Conservation (phyloP, 139 green algal genomes). For the Coccomyxa sp. region DNA sequence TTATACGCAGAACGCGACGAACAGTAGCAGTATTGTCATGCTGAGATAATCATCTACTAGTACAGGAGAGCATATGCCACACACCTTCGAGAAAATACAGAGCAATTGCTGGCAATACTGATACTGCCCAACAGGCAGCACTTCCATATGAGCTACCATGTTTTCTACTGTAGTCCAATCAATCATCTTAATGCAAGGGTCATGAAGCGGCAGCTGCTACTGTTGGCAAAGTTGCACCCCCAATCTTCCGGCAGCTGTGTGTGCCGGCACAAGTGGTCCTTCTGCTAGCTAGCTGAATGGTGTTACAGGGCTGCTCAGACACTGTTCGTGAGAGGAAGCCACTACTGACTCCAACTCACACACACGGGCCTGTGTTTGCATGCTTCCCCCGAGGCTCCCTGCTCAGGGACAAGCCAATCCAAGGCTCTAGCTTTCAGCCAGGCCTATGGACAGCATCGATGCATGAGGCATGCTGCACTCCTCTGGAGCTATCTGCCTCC, state of each 20-base stretch:
- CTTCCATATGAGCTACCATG: neutral
- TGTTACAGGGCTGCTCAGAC: neutral
- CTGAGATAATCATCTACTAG: too few species aligned
- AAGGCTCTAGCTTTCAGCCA: neutral
- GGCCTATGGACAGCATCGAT: neutral
- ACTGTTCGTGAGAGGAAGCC: too few species aligned
- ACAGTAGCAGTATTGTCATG: too few species aligned
- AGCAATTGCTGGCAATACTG: too few species aligned
- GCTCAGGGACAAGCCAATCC: neutral
- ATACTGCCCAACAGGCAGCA: too few species aligned
- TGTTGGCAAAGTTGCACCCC: neutral
- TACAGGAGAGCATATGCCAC: neutral
- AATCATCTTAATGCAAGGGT: neutral
- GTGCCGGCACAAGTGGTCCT: neutral
- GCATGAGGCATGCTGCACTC: neutral
- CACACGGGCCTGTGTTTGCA: neutral
- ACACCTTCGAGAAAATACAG: too few species aligned
- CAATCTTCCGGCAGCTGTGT: neutral
- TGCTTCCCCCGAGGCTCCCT: neutral
- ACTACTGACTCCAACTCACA: too few species aligned
- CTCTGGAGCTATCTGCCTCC: neutral
- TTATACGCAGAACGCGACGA: too few species aligned
- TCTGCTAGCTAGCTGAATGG: neutral
- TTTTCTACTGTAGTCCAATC: neutral
- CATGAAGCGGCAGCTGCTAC: neutral